Evolutionary conservation across 2,329 filamentous ascomycete species (phyloP), one percentile per base, ranked within the genome.

Genomic region (Fusarium decemcellulare): DNA sequence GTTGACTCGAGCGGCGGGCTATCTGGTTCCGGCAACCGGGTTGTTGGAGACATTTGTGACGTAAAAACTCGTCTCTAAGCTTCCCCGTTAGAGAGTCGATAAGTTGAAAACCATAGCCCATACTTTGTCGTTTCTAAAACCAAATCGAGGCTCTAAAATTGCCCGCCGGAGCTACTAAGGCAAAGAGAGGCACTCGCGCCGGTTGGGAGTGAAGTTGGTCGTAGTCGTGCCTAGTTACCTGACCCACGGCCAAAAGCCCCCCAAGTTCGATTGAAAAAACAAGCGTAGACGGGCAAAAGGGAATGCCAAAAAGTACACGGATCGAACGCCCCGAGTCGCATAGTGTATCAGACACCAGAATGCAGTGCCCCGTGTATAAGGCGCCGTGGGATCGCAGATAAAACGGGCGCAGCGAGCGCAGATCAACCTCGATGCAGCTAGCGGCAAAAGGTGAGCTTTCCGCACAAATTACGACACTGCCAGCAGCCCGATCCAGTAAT

Each of bases 361-460:
- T 9, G 29, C 42, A n/a, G 16, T 14, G 53, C 9, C 16, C 32
- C 15, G 18, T 8, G 11, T 18, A n/a, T 16, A 23, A 56, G 32
- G 53, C 16, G 42, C 18, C 8, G 32, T 8, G 34, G 32, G 32
- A 9, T 46, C 15, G 11, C 42, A 12, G 53, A 39, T 18, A 39
- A 12, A 12, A 30, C 42, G 42, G 53, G 32, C 42, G 53, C 32
- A 56, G 14, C 15, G 30, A 15, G 27, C 34, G 54, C 43, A 48
- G 43, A 48, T 57, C 54, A 18, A 34, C 27, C 54, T 57, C 43
- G 43, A 57, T 40, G 10, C 34, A 57, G 54, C 54, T 48, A 57
- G 54, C 54, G 54, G 54, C 54, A 57, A 23, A 23, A 39, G 18
- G n/a, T 36, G 42, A 11, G 14, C 23, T 56, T n/a, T 47, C 23